Evolutionary conservation across 2,329 filamentous ascomycete genomes (phyloP), one percentile per base, ranked within the genome.

Genomic region (Coleophoma eucalyptorum): DNA sequence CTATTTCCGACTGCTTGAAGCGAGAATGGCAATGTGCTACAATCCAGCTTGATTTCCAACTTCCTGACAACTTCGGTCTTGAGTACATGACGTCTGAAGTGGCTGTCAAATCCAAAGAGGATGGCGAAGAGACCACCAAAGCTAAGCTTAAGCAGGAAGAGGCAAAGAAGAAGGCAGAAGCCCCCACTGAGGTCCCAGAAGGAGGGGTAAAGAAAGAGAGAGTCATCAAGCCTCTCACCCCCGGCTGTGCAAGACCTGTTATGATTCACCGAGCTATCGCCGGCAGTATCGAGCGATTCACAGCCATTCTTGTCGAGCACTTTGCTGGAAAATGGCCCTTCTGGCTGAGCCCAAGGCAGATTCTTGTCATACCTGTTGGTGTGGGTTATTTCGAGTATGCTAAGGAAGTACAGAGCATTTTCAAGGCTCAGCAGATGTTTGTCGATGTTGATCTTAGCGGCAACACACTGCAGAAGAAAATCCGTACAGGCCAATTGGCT

Each of bases 11-110:
- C 70, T 90, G 90, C 43, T 76, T 97, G 59, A 84, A 84, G 70
- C 83, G 92, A 67, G 89, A 92, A 53, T 89, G 85, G 75, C 89
- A 96, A 71, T 95, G 90, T 65, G 90, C 93, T 61, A 97, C 93
- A 12, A 96, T 97, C 60, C 93, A 97, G 73, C 82, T 96, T 49
- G 90, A 96, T 68, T 96, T 95, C 75, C 88, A 96, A 66, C 80
- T 89, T 18, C 87, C 87, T 1, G 77, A 87, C 62, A 91, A 91
- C 69, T 97, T 97, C 72, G 88, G 89, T 64, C 81, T 97, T 38
- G 87, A 92, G 68, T 95, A 91, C 68, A 85, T 89, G 74, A 90
- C 87, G 10, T 83, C 86, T 37, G 87, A 91, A 64, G 69, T 73
- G 50, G 76, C 78, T 57, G 72, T 65, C 13, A 70, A 71, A 52